A percentile compares a stretch with the other conserved stretches of the same genome.
Conservation (phyloP, 73 alveolate species). For the Paramecium bursaria region DNA sequence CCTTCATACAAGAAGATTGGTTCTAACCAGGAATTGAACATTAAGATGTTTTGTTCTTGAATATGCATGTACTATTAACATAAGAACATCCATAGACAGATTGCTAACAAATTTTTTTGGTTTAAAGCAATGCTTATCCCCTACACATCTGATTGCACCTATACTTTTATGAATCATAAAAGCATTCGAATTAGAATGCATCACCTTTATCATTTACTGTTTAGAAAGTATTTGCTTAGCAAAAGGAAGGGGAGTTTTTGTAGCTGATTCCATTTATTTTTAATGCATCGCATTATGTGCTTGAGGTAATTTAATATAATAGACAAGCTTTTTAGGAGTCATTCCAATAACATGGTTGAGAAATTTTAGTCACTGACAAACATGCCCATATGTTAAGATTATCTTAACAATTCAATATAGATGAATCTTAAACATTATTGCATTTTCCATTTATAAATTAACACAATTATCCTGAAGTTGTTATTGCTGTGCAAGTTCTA, state of each 20-base stretch:
- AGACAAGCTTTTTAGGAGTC: constrained; percentile 2
- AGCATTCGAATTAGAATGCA: too few species aligned
- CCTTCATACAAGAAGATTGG: neutral
- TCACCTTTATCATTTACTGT: neutral
- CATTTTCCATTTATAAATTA: neutral
- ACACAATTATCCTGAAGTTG: neutral
- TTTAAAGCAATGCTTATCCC: neutral
- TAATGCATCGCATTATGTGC: neutral
- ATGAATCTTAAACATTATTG: neutral
- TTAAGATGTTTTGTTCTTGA: neutral
- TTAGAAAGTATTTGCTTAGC: neutral
- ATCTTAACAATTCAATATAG: neutral
- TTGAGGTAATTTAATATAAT: neutral
- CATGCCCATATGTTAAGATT: constrained; percentile 23
- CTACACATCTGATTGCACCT: neutral
- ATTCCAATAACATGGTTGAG: constrained; percentile 23
- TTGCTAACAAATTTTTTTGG: neutral
- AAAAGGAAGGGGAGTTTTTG: neutral
- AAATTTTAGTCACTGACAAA: neutral
- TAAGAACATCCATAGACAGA: constrained; percentile 5
- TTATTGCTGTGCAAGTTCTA: neutral
- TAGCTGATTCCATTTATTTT: neutral
- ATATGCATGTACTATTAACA: neutral
- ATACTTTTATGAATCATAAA: neutral
- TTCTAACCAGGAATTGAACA: constrained; percentile 12